Percentiles rank a stretch among this genome's conserved stretches.
Evolutionary conservation across 768 basidiomycete genomes (phyloP).

Genomic region (Ramaria sp.): DNA sequence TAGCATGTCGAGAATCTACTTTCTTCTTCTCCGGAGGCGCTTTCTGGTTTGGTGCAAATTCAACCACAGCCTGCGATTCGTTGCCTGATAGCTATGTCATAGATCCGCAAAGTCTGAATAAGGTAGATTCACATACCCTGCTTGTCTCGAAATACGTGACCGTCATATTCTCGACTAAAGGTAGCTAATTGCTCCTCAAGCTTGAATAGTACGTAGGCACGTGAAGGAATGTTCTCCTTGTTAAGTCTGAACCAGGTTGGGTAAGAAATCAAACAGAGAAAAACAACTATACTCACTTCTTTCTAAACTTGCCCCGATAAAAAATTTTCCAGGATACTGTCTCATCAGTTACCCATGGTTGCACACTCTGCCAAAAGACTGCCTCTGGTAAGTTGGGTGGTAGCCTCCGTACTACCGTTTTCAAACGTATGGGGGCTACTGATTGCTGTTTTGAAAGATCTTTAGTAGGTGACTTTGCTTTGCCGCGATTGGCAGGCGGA

Average conservation of each 20-base stretch:
- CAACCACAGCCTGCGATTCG: constrained; percentile 81
- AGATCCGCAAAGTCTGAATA: not conserved
- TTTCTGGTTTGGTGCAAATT: constrained; percentile 91
- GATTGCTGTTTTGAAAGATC: not conserved
- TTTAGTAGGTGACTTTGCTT: not conserved
- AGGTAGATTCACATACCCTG: constrained; percentile 42
- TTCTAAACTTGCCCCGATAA: constrained; percentile 57
- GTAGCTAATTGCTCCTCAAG: constrained; percentile 53
- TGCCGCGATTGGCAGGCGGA: not conserved
- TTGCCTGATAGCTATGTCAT: constrained; percentile 43
- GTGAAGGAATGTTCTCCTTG: constrained; percentile 77
- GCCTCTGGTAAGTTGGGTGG: constrained; percentile 89
- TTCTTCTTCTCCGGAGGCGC: constrained; percentile 68
- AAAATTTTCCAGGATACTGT: constrained; percentile 57
- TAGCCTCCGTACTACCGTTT: constrained; percentile 77
- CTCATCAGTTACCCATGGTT: constrained; percentile 73
- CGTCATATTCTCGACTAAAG: constrained; percentile 83
- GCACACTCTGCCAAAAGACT: constrained; percentile 89
- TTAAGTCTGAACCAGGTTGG: constrained; percentile 38
- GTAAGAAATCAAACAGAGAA: not conserved
- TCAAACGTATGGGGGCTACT: constrained; percentile 28
- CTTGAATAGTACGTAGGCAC: constrained; percentile 90
- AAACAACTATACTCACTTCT: constrained; percentile 35
- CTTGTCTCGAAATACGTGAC: constrained; percentile 87
- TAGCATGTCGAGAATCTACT: constrained; percentile 66